Evolutionary conservation across 2,329 filamentous ascomycete genomes (phyloP).

Genomic region (Aspergillus carbonarius): DNA sequence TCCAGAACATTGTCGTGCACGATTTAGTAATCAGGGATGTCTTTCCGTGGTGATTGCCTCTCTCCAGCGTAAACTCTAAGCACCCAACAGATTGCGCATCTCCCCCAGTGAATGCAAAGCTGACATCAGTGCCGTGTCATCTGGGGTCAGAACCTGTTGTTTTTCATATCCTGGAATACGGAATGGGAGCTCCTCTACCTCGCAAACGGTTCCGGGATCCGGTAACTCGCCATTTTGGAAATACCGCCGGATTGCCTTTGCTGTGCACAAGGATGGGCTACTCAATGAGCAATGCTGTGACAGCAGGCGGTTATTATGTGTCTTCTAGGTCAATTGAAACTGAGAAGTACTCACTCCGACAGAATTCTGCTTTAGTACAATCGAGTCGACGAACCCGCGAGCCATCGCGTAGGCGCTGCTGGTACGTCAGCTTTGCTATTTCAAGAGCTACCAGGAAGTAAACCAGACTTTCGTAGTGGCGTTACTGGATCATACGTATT

Average conservation of each 20-base stretch:
- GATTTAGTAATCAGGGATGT: neutral
- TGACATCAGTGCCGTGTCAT: neutral
- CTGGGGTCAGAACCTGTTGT: neutral
- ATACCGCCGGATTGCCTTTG: neutral
- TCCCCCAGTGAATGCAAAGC: neutral
- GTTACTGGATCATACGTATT: slow-evolving; percentile 6
- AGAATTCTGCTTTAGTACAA: slow-evolving; percentile 3
- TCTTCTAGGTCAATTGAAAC: neutral
- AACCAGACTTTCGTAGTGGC: neutral
- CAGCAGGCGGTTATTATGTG: neutral
- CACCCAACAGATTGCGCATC: neutral
- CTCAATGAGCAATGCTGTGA: slow-evolving; percentile 2
- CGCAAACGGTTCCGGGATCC: neutral
- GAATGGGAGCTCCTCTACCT: slow-evolving; percentile 5
- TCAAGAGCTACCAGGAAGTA: neutral
- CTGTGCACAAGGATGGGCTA: slow-evolving; percentile 2
- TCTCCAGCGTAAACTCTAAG: neutral
- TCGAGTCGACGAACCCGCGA: neutral
- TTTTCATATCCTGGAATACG: neutral
- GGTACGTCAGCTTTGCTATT: neutral
- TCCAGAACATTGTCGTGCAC: neutral
- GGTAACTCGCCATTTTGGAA: slow-evolving; percentile 7
- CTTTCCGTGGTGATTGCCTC: neutral
- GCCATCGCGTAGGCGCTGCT: neutral
- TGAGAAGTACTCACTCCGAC: neutral